Evolutionary conservation across 805 yeast genomes (phyloP).

Genomic region (Candida railenensis): DNA sequence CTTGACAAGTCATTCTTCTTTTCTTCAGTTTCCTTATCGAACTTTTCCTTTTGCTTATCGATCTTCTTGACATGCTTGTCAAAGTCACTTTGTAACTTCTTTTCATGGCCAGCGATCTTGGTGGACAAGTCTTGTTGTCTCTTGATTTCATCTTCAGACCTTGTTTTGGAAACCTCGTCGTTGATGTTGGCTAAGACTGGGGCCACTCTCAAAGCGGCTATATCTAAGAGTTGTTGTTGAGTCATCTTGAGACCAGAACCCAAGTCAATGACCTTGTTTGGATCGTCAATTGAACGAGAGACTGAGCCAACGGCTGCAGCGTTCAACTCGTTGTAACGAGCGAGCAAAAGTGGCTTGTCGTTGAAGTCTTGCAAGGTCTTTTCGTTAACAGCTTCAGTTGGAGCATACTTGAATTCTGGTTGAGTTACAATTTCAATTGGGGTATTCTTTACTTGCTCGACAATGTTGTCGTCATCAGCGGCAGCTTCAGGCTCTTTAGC

Average conservation of each 20-base stretch:
- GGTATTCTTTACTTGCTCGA: constrained; percentile 23
- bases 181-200: constrained; percentile 53
- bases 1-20: constrained; percentile 24
- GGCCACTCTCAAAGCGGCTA: constrained; percentile 54
- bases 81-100: constrained; percentile 34
- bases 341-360: constrained; percentile 49
- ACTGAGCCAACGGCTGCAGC: constrained; percentile 47
- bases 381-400: constrained; percentile 35
- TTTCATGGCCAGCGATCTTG: constrained; percentile 34
- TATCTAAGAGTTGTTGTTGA: constrained; percentile 53
- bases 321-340: constrained; percentile 49
- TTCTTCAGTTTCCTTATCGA: constrained; percentile 41
- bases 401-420: constrained; percentile 33
- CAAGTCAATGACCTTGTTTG: constrained; percentile 47
- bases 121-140: constrained; percentile 36
- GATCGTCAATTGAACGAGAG: constrained; percentile 45
- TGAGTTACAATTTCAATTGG: constrained; percentile 36
- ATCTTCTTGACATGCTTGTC: constrained; percentile 37
- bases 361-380: constrained; percentile 36
- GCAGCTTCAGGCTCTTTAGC: constrained; percentile 17
- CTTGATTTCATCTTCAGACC: constrained; percentile 43
- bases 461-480: constrained; percentile 22
- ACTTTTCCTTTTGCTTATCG: constrained; percentile 35
- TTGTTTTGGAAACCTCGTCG: constrained; percentile 45
- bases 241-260: constrained; percentile 57